phyloP scores from a whole-genome alignment of 2,329 filamentous ascomycete species.

The Sporothrix globosa region DNA sequence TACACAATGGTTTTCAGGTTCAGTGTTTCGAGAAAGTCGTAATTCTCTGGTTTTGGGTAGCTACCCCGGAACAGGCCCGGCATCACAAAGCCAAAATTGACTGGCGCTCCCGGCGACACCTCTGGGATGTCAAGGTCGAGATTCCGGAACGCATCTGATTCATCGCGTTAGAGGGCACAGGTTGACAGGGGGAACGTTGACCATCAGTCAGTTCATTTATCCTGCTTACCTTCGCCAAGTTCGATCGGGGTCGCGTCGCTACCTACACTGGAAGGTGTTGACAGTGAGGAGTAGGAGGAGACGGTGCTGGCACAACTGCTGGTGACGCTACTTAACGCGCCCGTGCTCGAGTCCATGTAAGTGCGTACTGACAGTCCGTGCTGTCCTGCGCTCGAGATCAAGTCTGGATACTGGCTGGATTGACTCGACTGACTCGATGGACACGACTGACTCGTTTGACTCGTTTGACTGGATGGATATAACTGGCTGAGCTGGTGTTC shows the following conservation, averaged over 20 bases:
- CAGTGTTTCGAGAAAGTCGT: constrained; percentile 68
- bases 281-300: constrained; percentile 30
- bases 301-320: constrained; percentile 33
- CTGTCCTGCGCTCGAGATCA: background rate
- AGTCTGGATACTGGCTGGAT: constrained; percentile 1
- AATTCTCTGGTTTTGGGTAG: constrained; percentile 73
- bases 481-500: constrained; percentile 13
- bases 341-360: constrained; percentile 15
- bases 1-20: constrained; percentile 79
- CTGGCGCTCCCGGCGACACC: constrained; percentile 49
- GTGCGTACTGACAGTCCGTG: background rate
- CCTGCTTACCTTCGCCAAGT: constrained; percentile 25
- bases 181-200: background rate
- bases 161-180: background rate
- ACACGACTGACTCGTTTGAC: background rate
- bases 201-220: background rate
- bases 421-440: background rate
- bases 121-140: background rate
- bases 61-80: constrained; percentile 79
- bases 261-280: constrained; percentile 15
- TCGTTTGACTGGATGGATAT: background rate
- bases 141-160: constrained; percentile 12
- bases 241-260: background rate
- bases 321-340: constrained; percentile 20
- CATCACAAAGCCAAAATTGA: constrained; percentile 77